phyloP scores from a whole-genome alignment of 2,329 filamentous ascomycete species.

The Trichoderma hamatum region DNA sequence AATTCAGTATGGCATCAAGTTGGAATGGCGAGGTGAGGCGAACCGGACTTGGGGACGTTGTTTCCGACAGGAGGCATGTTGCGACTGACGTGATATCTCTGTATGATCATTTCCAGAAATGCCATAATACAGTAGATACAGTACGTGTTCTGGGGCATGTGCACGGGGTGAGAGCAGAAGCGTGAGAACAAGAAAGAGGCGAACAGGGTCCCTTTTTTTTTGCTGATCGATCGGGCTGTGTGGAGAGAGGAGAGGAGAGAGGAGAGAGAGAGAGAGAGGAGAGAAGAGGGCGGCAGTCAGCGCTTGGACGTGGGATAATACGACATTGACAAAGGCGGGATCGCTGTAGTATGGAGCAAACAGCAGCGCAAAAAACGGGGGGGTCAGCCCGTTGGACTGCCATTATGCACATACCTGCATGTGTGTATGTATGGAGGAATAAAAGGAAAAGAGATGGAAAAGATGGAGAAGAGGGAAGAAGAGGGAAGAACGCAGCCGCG shows the following conservation, averaged over 20 bases:
- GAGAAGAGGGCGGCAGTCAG: slow-evolving; percentile 11
- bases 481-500: neutral
- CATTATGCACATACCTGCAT: neutral
- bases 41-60: neutral
- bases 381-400: neutral
- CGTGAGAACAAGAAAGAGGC: neutral
- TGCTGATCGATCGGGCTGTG: slow-evolving; percentile 4
- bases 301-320: slow-evolving; percentile 5
- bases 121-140: neutral
- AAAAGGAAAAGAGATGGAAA: neutral
- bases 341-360: neutral
- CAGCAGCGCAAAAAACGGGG: neutral
- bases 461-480: neutral
- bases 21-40: neutral
- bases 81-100: neutral
- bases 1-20: neutral
- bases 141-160: neutral
- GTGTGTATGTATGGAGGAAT: neutral
- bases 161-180: neutral
- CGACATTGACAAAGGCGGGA: neutral
- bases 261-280: neutral
- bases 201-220: neutral
- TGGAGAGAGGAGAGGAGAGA: neutral
- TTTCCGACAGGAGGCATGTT: neutral
- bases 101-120: neutral